A percentile compares a stretch with the other conserved stretches of the same genome.
Conservation (phyloP, 2,329 filamentous ascomycete genomes). For the Beauveria sp. region DNA sequence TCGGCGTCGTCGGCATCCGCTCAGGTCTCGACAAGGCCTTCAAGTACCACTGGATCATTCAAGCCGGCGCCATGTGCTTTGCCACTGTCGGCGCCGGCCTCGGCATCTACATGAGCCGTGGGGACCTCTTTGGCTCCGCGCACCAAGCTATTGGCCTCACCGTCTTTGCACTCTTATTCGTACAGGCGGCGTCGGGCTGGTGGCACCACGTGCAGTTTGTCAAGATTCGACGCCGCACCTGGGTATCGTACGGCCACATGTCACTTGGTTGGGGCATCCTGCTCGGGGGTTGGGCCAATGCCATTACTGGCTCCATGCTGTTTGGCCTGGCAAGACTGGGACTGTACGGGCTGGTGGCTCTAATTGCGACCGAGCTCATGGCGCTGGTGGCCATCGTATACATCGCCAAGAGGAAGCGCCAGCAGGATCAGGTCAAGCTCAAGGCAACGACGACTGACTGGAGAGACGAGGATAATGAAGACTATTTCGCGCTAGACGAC, state of each 20-base stretch:
- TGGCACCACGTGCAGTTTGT: conserved; percentile 12
- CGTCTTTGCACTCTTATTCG: not conserved
- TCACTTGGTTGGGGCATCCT: conserved; percentile 7
- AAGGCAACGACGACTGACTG: not conserved
- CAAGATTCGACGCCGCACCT: conserved; percentile 9
- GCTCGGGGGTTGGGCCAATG: conserved; percentile 10
- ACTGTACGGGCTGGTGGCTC: not conserved
- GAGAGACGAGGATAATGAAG: conserved; percentile 5
- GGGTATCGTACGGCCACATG: conserved; percentile 12
- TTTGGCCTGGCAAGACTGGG: conserved; percentile 3
- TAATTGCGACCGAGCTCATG: conserved; percentile 1
- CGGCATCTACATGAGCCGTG: conserved; percentile 5
- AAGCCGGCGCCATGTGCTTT: not conserved
- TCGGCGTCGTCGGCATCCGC: conserved; percentile 11
- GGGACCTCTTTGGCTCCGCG: conserved; percentile 5
- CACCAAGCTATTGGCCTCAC: conserved; percentile 8
- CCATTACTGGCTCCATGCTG: not conserved
- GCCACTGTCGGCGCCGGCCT: conserved; percentile 1
- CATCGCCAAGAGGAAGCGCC: not conserved
- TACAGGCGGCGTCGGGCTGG: conserved; percentile 5
- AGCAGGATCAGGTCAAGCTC: not conserved
- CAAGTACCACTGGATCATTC: conserved; percentile 11
- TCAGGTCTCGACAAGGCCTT: conserved; percentile 8
- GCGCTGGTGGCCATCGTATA: not conserved
- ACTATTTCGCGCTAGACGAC: conserved; percentile 10